These are phyloP conservation scores for Butyriboletus loyo DNA, from an alignment of 768 basidiomycete genomes.

Conservation along the genomic window DNA sequence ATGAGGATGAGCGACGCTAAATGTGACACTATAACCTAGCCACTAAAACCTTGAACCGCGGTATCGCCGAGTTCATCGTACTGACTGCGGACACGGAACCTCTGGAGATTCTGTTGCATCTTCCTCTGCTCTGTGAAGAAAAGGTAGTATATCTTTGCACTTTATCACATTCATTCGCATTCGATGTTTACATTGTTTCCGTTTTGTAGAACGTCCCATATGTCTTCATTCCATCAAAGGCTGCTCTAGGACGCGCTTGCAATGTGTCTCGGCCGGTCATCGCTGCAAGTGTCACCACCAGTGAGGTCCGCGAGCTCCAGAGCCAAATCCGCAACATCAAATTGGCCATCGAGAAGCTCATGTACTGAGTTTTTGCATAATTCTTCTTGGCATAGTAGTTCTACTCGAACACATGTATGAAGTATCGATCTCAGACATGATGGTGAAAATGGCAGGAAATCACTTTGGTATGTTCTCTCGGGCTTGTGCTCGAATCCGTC, in stretches of 20 bases:
- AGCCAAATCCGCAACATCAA: conserved; percentile 89
- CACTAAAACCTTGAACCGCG: conserved; percentile 97
- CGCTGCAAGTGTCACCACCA: conserved; percentile 93
- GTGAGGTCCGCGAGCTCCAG: conserved; percentile 86
- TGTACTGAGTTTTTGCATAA: conserved; percentile 32
- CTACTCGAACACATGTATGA: conserved; percentile 10
- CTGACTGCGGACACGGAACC: conserved; percentile 97
- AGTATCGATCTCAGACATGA: background rate
- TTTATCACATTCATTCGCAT: background rate
- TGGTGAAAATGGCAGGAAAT: conserved; percentile 5
- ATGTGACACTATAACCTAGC: conserved; percentile 44
- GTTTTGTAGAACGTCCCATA: conserved; percentile 86
- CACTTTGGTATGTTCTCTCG: conserved; percentile 87
- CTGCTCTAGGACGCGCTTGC: conserved; percentile 93
- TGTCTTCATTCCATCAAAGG: conserved; percentile 92
- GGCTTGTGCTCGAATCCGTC: conserved; percentile 80
- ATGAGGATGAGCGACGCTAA: conserved; percentile 7
- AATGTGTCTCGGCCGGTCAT: conserved; percentile 95
- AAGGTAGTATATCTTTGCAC: conserved; percentile 53
- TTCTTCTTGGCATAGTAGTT: conserved; percentile 4
- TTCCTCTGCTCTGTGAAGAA: conserved; percentile 97
- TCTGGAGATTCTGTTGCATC: conserved; percentile 94
- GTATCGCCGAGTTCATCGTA: conserved; percentile 96
- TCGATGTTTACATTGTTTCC: background rate
- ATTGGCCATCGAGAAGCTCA: conserved; percentile 71